These are phyloP conservation scores for Dioszegia aurantiaca DNA, from an alignment of 768 basidiomycete species.

Conservation along the genomic window DNA sequence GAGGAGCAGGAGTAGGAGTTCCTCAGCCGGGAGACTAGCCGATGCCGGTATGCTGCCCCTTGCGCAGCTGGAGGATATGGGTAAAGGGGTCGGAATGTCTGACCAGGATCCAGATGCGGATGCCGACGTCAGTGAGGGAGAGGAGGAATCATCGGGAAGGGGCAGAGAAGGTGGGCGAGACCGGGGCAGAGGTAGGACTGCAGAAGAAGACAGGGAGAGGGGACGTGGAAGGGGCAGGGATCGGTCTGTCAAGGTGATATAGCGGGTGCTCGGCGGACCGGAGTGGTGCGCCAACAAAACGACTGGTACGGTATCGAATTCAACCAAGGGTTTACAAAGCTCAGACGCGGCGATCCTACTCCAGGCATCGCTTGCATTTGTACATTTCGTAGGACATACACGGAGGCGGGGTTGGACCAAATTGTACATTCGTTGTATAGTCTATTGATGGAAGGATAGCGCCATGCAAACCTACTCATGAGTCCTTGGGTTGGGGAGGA, in stretches of 20 bases:
- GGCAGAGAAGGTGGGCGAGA: neutral
- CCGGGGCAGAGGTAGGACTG: neutral
- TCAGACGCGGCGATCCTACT: neutral
- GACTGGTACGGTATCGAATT: no score
- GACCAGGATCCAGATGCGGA: conserved; percentile 14
- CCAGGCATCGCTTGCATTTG: no score
- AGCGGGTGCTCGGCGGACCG: neutral
- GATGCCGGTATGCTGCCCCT: neutral
- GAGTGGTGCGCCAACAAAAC: neutral
- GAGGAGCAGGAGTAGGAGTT: conserved; percentile 5
- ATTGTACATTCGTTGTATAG: no score
- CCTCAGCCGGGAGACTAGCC: conserved; percentile 1
- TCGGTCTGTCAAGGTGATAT: conserved; percentile 14
- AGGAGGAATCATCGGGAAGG: neutral
- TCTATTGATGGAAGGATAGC: no score
- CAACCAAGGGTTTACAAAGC: no score
- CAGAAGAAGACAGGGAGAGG: neutral
- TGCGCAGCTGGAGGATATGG: neutral
- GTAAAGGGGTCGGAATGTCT: conserved; percentile 7
- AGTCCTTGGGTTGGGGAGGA: no score
- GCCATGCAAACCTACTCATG: no score
- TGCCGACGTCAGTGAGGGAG: conserved; percentile 14
- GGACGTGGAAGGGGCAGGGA: conserved; percentile 12
- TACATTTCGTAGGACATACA: no score
- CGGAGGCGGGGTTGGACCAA: neutral